Conservation (phyloP, 2,329 filamentous ascomycete species). For the Claviceps sp. region DNA sequence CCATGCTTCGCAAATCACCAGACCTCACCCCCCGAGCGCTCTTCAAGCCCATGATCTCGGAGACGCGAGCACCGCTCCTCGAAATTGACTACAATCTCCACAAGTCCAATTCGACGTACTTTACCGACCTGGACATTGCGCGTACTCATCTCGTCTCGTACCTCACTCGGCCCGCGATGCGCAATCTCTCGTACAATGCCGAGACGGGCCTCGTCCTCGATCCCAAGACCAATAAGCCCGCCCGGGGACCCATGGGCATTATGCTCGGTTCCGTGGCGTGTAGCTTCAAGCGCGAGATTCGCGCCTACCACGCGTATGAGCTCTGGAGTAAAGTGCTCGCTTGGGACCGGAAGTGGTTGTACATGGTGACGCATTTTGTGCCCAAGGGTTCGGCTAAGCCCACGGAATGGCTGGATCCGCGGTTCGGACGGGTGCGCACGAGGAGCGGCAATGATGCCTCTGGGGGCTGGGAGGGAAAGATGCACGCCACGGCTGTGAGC, state of each 20-base stretch:
- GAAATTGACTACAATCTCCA: slow-evolving; percentile 83
- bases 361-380: slow-evolving; percentile 62
- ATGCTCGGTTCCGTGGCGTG: slow-evolving; percentile 62
- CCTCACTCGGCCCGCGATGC: slow-evolving; percentile 37
- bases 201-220: slow-evolving; percentile 31
- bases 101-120: slow-evolving; percentile 78
- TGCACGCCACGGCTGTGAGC: slow-evolving; percentile 59
- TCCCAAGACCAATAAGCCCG: slow-evolving; percentile 32
- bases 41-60: slow-evolving; percentile 58
- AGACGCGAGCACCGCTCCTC: slow-evolving; percentile 52
- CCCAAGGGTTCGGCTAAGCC: slow-evolving; percentile 45
- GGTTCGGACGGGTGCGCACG: slow-evolving; percentile 27
- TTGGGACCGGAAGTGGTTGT: slow-evolving; percentile 77
- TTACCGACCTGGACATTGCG: slow-evolving; percentile 70
- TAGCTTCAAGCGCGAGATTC: slow-evolving; percentile 61
- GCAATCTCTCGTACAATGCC: slow-evolving; percentile 8
- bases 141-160: slow-evolving; percentile 69
- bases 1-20: slow-evolving; percentile 33
- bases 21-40: slow-evolving; percentile 47
- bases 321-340: slow-evolving; percentile 56
- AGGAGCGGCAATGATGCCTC: slow-evolving; percentile 23
- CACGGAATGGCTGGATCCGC: slow-evolving; percentile 35
- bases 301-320: slow-evolving; percentile 55
- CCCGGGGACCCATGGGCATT: slow-evolving; percentile 43
- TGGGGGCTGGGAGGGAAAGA: slow-evolving; percentile 43